phyloP scores from a whole-genome alignment of 2,329 filamentous ascomycete genomes.

The Ascomycota sp. region DNA sequence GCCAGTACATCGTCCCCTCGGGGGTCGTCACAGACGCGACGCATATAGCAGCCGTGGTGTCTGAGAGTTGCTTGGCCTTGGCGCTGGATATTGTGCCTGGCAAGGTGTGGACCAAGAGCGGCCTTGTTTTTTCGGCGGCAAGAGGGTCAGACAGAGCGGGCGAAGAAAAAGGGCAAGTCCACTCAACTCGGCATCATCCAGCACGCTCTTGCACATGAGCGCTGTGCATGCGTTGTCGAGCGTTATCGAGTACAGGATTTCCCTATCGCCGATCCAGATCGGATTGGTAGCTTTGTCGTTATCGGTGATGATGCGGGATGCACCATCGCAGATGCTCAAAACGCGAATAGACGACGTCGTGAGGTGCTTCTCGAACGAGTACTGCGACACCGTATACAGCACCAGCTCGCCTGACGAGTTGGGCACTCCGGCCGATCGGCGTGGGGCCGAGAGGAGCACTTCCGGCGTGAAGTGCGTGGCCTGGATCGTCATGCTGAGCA shows the following conservation, averaged over 20 bases:
- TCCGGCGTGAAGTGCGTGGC: slow-evolving; percentile 53
- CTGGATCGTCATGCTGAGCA: slow-evolving; percentile 38
- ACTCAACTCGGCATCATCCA: slow-evolving; percentile 19
- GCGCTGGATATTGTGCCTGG: slow-evolving; percentile 33
- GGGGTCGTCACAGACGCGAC: slow-evolving; percentile 43
- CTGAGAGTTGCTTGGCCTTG: slow-evolving; percentile 29
- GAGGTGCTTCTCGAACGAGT: slow-evolving; percentile 56
- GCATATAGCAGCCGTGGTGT: slow-evolving; percentile 29
- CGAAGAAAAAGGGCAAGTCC: slow-evolving; percentile 4
- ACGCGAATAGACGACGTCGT: slow-evolving; percentile 47
- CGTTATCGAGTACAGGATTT: slow-evolving; percentile 31
- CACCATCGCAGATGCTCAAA: slow-evolving; percentile 43
- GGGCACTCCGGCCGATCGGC: slow-evolving; percentile 46
- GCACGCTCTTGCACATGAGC: slow-evolving; percentile 19
- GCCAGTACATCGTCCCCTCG: slow-evolving; percentile 46
- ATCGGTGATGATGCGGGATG: slow-evolving; percentile 42
- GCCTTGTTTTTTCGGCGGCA: slow-evolving; percentile 8
- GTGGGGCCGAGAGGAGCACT: slow-evolving; percentile 53
- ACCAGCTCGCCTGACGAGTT: slow-evolving; percentile 42
- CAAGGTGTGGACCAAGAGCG: slow-evolving; percentile 25
- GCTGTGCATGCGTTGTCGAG: slow-evolving; percentile 23
- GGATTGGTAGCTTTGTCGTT: slow-evolving; percentile 45
- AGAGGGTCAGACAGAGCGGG: not conserved
- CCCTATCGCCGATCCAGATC: slow-evolving; percentile 50
- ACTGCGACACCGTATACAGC: slow-evolving; percentile 49